Percentiles rank a stretch among this genome's conserved stretches.
These are phyloP conservation scores for Trametes elegans DNA, from an alignment of 768 basidiomycete genomes.

Conservation along the genomic window DNA sequence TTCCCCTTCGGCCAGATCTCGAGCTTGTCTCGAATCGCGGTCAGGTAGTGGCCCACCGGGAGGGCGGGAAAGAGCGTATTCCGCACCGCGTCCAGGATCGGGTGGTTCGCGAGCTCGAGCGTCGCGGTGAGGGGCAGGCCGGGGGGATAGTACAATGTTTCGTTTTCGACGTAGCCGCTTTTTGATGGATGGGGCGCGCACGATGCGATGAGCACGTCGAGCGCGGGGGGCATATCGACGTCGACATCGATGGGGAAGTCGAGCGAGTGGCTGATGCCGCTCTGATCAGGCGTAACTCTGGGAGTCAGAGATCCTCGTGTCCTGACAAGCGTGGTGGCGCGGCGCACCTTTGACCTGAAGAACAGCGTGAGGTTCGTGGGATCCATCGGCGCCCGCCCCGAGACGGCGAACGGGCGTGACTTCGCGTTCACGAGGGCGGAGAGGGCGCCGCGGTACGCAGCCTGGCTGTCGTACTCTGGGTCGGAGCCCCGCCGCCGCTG, in stretches of 20 bases:
- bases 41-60: constrained; percentile 67
- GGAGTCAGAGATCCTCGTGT: background rate
- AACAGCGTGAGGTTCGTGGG: constrained; percentile 66
- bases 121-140: constrained; percentile 72
- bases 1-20: constrained; percentile 66
- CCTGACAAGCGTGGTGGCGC: background rate
- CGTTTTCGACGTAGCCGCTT: constrained; percentile 42
- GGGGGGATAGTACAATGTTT: constrained; percentile 70
- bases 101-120: constrained; percentile 78
- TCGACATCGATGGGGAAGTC: constrained; percentile 81
- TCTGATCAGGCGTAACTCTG: constrained; percentile 38
- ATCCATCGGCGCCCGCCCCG: constrained; percentile 70
- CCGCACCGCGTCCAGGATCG: constrained; percentile 75
- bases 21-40: constrained; percentile 62
- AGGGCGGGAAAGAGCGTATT: constrained; percentile 70
- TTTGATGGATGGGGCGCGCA: constrained; percentile 53
- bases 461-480: constrained; percentile 51
- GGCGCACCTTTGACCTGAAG: constrained; percentile 74
- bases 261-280: constrained; percentile 74
- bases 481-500: constrained; percentile 28
- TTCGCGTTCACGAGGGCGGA: constrained; percentile 56
- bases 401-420: constrained; percentile 59
- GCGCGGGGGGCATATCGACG: constrained; percentile 69
- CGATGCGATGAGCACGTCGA: constrained; percentile 74
- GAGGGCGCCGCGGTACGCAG: constrained; percentile 53